Percentiles rank a stretch among this genome's conserved stretches.
These are phyloP conservation scores for Petunia secreta DNA, from an alignment of 257 asterid genomes.

Conservation along the genomic window DNA sequence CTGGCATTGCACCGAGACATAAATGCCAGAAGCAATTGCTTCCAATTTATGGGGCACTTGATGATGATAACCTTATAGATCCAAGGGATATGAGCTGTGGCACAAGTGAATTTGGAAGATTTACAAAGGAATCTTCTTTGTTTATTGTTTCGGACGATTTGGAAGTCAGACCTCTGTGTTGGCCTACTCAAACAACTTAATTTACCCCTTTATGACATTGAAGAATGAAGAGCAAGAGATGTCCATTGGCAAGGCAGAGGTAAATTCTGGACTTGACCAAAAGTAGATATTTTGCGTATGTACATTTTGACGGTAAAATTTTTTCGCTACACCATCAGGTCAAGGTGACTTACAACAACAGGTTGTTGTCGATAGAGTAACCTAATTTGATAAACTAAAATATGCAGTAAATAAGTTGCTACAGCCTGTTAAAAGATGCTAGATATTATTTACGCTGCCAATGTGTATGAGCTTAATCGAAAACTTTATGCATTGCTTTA, in stretches of 20 bases:
- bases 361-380: too few species aligned
- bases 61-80: neutral
- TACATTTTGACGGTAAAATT: too few species aligned
- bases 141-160: slow-evolving; percentile 28
- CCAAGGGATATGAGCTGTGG: neutral
- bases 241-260: neutral
- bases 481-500: neutral
- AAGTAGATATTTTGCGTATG: neutral
- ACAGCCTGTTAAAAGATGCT: neutral
- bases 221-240: neutral
- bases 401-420: too few species aligned
- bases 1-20: too few species aligned
- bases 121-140: neutral
- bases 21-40: neutral
- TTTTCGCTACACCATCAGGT: too few species aligned
- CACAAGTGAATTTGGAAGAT: neutral
- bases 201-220: slow-evolving; percentile 17
- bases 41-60: too few species aligned
- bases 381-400: too few species aligned
- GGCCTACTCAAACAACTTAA: neutral
- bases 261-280: slow-evolving; percentile 2
- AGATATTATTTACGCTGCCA: too few species aligned
- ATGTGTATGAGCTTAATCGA: too few species aligned
- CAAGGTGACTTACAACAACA: too few species aligned
- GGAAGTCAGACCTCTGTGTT: slow-evolving; percentile 20